phyloP scores from a whole-genome alignment of 2,329 filamentous ascomycete genomes.

The Calonectria pauciramosa region DNA sequence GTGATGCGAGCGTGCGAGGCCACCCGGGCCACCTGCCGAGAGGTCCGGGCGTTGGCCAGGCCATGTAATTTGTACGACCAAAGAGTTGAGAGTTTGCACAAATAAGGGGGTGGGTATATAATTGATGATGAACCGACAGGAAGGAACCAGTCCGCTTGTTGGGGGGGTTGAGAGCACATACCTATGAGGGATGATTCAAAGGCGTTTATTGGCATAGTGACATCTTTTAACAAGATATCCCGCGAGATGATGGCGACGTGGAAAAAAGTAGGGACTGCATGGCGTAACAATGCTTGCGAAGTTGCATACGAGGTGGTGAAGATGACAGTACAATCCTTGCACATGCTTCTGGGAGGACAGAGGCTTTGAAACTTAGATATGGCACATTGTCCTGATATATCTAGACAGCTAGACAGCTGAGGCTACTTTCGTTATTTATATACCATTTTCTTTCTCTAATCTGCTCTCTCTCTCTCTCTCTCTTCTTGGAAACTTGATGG shows the following conservation, averaged over 20 bases:
- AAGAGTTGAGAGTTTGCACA: not conserved
- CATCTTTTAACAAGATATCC: constrained; percentile 26
- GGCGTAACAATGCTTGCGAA: constrained; percentile 16
- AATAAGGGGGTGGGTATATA: constrained; percentile 15
- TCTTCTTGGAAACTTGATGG: too few species aligned
- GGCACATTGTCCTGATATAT: constrained; percentile 12
- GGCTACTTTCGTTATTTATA: constrained; percentile 24
- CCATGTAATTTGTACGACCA: constrained; percentile 22
- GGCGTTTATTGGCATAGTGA: constrained; percentile 27
- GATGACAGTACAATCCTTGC: not conserved
- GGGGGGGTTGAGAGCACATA: constrained; percentile 13
- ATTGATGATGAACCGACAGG: constrained; percentile 6
- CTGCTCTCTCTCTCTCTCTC: not conserved
- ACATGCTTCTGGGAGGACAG: not conserved
- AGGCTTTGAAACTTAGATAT: constrained; percentile 2
- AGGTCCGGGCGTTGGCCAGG: constrained; percentile 15
- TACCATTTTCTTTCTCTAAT: constrained; percentile 10
- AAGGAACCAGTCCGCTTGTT: constrained; percentile 15
- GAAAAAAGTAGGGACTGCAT: constrained; percentile 2
- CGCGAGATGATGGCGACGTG: constrained; percentile 17
- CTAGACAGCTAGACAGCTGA: constrained; percentile 28
- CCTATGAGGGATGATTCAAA: constrained; percentile 27
- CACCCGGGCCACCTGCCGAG: not conserved
- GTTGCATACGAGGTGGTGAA: constrained; percentile 15
- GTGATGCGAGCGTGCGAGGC: not conserved